Evolutionary conservation across 2,329 filamentous ascomycete genomes (phyloP), one percentile per base, ranked within the genome.

Genomic region (Aspergillus nomiae): DNA sequence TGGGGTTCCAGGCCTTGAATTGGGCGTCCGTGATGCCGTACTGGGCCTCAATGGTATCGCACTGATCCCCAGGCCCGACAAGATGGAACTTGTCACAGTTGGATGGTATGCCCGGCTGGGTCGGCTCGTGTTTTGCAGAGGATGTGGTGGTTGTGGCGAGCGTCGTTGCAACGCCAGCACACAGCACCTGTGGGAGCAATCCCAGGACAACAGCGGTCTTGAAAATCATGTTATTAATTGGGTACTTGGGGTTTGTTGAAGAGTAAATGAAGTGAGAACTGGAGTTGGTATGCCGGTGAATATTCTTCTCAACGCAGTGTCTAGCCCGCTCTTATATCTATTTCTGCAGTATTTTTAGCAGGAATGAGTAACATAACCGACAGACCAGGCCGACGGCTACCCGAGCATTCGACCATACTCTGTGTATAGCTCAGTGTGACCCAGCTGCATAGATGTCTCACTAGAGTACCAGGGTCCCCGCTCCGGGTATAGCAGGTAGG

Each of bases 1-100:
- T 56, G 0, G 57, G 62, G 28, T 64, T 66, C 64, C 57, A 63
- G 26, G 55, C 56, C 21, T 48, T 61, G 60, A 66, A 63, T 26
- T 46, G 43, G 2, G 43, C 43, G 4, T 46, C n/a, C 2, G 43
- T 46, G 4, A 46, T 46, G n/a, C 43, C 43, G 43, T 46, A 46
- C 21, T 46, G 24, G 7, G n/a, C 43, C 2, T 46, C 43, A 2
- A 66, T 64, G 4, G 46, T 57, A 50, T 62, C 59, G 58, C 62
- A 66, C 41, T 59, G 58, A 26, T 66, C 64, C 6, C 62, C 64
- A 9, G 58, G 56, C 5, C 19, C 56, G 19, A 66, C 58, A 24
- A 55, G 58, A 41, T 46, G 43, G 43, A 46, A 46, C n/a, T 46
- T 46, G 43, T 46, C 43, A 46, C 43, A 46, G 4, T 24, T 46